These are phyloP conservation scores for Trametes pubescens DNA, from an alignment of 1,284 basidiomycete species.

Conservation along the genomic window DNA sequence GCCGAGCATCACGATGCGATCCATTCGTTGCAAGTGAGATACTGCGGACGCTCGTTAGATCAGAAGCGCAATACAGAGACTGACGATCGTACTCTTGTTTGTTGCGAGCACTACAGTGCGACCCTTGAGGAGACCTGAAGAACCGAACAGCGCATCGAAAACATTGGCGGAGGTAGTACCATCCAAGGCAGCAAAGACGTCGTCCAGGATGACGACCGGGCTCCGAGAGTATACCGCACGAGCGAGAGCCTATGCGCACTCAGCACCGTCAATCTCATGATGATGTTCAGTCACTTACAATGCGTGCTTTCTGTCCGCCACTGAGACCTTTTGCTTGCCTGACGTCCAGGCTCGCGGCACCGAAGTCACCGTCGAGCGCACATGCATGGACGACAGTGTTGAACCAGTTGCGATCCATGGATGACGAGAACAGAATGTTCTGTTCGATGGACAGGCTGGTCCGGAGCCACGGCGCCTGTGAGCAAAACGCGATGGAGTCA, in stretches of 20 bases:
- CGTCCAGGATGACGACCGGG: constrained; percentile 2
- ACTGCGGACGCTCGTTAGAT: background rate
- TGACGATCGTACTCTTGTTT: background rate
- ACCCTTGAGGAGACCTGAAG: constrained; percentile 2
- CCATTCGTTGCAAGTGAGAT: constrained; percentile 11
- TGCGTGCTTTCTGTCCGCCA: constrained; percentile 14
- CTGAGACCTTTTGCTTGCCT: constrained; percentile 10
- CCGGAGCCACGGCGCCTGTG: constrained; percentile 9
- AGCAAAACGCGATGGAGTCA: constrained; percentile 5
- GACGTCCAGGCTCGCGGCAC: background rate
- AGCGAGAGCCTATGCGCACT: constrained; percentile 1
- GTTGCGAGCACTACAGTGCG: constrained; percentile 9
- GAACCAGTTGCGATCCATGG: constrained; percentile 13
- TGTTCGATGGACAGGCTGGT: constrained; percentile 14
- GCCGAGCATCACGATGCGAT: constrained; percentile 8
- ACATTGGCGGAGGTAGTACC: constrained; percentile 7
- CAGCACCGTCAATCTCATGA: background rate
- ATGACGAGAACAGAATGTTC: constrained; percentile 16
- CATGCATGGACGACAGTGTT: constrained; percentile 10
- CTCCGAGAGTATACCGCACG: constrained; percentile 12
- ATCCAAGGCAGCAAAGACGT: constrained; percentile 11
- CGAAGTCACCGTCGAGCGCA: constrained; percentile 9
- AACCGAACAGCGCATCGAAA: constrained; percentile 6
- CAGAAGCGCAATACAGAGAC: background rate
- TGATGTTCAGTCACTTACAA: background rate